Base-by-base conservation (phyloP, 495 filamentous ascomycete species). In the Penicillium robsamsonii region DNA sequence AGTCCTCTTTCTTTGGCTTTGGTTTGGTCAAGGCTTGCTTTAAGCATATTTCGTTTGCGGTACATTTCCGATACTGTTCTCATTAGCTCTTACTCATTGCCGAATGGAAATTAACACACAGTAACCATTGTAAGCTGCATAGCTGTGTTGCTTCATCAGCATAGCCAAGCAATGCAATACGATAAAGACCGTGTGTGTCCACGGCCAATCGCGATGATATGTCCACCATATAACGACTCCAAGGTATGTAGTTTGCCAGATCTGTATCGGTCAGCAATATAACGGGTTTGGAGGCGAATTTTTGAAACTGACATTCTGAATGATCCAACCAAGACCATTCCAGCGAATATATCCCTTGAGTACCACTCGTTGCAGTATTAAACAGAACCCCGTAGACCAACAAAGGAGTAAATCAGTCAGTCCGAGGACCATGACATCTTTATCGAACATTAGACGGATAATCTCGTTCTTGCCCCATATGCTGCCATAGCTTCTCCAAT, bases 141-240 rank as follows among this genome's bases (percentile, higher is more conserved):
- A 90, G 47, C 83, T 87, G 63, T 91, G 88, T 64, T 87, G 85
- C 70, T 91, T 91, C 88, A 91, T 91, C 45, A 90, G 57, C 79
- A 90, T 84, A 1, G 85, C 82, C 55, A 89, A 61, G 15, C 79
- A 81, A 61, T 91, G 88, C 44, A 91, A 72, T 4, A 89, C 84
- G 30, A 88, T 86, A 67, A 87, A 91, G 25, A 90, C 79, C 22
- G 79, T 80, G 63, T 81, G 87, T 29, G 89, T 87, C 88, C 88
- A 91, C 18, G 86, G 84, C 88, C 88, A 91, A 43, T 88, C 83
- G 4, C 85, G 74, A 62, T 83, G 75, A 50, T 84, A 74, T 0
- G 86, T 82, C 70, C 85, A 82, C 41, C 79, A 76, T 33, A 90
- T 70, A 11, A 83, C 78, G 8, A 70, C 71, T 13, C 66, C 78